These are phyloP conservation scores for Xylaria palmicola DNA, from an alignment of 495 filamentous ascomycete genomes.

Conservation along the genomic window DNA sequence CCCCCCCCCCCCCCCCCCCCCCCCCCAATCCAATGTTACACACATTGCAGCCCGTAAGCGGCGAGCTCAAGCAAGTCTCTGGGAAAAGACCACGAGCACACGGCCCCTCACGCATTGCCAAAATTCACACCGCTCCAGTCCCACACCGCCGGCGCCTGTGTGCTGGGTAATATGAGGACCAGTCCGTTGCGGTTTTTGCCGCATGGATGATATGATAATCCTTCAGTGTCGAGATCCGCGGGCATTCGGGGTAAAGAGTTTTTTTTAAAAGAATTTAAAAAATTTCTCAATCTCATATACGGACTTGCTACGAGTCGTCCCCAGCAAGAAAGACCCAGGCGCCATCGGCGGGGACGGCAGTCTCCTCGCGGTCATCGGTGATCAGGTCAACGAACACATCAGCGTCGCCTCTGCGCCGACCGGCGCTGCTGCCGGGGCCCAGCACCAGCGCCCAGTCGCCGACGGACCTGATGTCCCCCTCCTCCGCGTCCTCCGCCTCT, in stretches of 20 bases:
- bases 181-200: constrained; percentile 33
- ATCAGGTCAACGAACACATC: background rate
- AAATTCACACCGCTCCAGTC: background rate
- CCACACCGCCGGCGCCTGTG: constrained; percentile 13
- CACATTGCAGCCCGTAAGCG: constrained; percentile 6
- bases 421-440: background rate
- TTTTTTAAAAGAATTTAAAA: no score
- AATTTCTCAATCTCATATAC: constrained; percentile 29
- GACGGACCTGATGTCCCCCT: background rate
- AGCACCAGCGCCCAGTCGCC: constrained; percentile 20
- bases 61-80: constrained; percentile 21
- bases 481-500: background rate
- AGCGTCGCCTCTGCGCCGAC: background rate
- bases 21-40: background rate
- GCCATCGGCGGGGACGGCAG: constrained; percentile 12
- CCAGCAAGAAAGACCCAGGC: constrained; percentile 41
- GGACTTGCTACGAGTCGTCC: constrained; percentile 52
- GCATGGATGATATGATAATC: constrained; percentile 6
- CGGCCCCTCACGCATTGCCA: background rate
- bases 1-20: no score
- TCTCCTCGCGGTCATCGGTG: constrained; percentile 8
- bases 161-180: constrained; percentile 31
- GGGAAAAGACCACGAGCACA: constrained; percentile 23
- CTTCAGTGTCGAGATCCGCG: constrained; percentile 28
- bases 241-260: constrained; percentile 30